Base-by-base conservation (phyloP, 2,329 filamentous ascomycete species). In the Cordyceps javanica region DNA sequence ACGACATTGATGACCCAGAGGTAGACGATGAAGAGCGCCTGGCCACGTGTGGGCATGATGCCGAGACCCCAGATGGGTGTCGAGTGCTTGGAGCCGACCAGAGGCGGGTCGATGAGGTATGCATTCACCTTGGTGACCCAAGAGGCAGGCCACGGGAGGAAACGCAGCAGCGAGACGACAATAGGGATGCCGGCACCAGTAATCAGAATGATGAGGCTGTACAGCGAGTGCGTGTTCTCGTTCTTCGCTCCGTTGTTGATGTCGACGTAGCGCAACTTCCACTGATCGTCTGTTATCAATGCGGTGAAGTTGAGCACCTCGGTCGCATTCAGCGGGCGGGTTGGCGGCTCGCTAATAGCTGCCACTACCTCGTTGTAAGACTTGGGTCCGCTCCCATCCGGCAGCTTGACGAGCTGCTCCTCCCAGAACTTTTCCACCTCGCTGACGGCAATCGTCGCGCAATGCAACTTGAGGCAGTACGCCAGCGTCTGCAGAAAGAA, bases 11-110 rank as follows among this genome's bases (percentile, higher is more conserved):
- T 62, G 16, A 64, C 60, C 19, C 75, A 59, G 19, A 78, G 66
- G 48, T 73, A 65, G 11, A 67, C 44, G 34, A 81, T 74, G 63
- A 75, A 80, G 13, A 79, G 53, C 8, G 67, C 63, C 44, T 79
- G 77, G 16, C 66, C 66, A 5, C 62, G 56, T 3, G 62, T 69
- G 4, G 67, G 67, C 30, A 65, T 58, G 34, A 65, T 56, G 11
- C 57, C 62, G 19, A 61, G 46, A 14, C 64, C 62, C 42, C 56
- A 59, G 14, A 66, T 48, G 19, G 63, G 62, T 16, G 57, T 58
- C 9, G 59, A 56, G 53, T 67, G 63, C 4, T 56, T 55, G 1
- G 57, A 57, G 10, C 65, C 65, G 45, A 62, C 55, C 19, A 65
- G 54, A 2, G 65, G 64, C 5, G 66, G 64, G 46, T 67, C 62